These are phyloP conservation scores for Cylindrodendrum hubeiense DNA, from an alignment of 2,329 filamentous ascomycete species.

Conservation along the genomic window DNA sequence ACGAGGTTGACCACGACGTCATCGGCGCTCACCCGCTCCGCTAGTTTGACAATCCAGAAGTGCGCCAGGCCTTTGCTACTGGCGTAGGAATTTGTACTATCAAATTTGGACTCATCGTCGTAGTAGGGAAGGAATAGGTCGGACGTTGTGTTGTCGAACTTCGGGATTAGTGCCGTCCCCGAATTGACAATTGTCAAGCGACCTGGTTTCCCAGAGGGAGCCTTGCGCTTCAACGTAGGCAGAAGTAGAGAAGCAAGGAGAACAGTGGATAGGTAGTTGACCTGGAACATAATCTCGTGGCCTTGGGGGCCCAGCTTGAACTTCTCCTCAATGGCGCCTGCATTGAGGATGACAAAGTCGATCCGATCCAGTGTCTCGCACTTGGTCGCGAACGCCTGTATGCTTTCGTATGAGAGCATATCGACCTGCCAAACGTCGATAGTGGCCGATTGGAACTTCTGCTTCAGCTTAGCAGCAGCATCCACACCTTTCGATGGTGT, in stretches of 20 bases:
- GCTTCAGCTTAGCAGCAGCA: constrained; percentile 43
- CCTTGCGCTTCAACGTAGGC: constrained; percentile 47
- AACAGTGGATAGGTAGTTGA: constrained; percentile 54
- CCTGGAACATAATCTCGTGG: constrained; percentile 56
- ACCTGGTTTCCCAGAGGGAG: constrained; percentile 33
- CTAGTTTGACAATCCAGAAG: constrained; percentile 52
- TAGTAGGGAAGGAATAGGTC: constrained; percentile 44
- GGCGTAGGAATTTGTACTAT: constrained; percentile 37
- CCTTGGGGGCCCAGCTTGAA: constrained; percentile 46
- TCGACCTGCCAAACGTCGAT: constrained; percentile 66
- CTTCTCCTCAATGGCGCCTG: constrained; percentile 49
- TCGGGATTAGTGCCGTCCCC: constrained; percentile 39
- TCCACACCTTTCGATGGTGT: constrained; percentile 55
- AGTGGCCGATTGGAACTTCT: constrained; percentile 43
- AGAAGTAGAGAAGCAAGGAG: constrained; percentile 50
- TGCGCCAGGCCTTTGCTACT: constrained; percentile 49
- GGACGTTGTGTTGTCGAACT: constrained; percentile 39
- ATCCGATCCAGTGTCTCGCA: constrained; percentile 52
- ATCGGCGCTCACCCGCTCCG: constrained; percentile 52
- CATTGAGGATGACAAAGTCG: constrained; percentile 61
- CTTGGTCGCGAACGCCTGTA: constrained; percentile 55
- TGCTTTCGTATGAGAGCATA: constrained; percentile 59
- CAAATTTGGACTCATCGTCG: constrained; percentile 46
- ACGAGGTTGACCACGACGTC: constrained; percentile 60
- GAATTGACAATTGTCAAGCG: constrained; percentile 49